Base-by-base conservation (phyloP, 1,139 yeast species). In the Candida freyschussii region DNA sequence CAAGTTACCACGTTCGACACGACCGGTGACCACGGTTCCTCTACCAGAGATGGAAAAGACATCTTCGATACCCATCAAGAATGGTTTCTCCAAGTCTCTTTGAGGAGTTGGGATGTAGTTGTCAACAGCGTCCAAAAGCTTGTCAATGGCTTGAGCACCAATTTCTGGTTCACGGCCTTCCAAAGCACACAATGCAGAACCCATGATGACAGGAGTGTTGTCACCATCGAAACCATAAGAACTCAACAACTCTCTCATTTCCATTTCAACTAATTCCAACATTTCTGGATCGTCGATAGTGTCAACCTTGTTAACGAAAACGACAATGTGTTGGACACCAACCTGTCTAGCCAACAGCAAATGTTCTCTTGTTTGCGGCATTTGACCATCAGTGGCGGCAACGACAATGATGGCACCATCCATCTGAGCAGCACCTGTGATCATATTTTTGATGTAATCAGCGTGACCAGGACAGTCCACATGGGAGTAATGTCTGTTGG, bases 331-430 rank as follows among this genome's bases (percentile, higher is more conserved):
- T 69, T 91, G 95, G 51, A 91, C 95, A 75, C 99, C 99, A 60
- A 91, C 97, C 73, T 91, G 98, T 75, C 97, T 87, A 46, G 98
- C 98, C 59, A 91, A 79, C 65, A 91, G 72, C 72, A 91, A 74
- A 69, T 91, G 98, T 71, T 91, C 98, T 72, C 96, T 84, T 53
- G 98, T 93, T 73, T 91, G 98, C 59, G 96, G 97, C 98, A 91
- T 91, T 69, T 89, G 96, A 59, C 98, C 98, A 59, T 91, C 98
- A 41, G 95, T 74, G 47, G 98, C 98, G 57, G 97, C 97, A 64
- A 91, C 98, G 48, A 91, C 98, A 69, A 91, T 89, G 56, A 91
- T 89, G 51, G 97, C 98, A 73, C 97, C 97, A 63, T 91, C 98
- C 97, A 89, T 89, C 65, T 91, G 96, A 53, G 97, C 96, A 55